These are phyloP conservation scores for Helenozyma baotianmanensis DNA, from an alignment of 805 yeast species.

Conservation along the genomic window DNA sequence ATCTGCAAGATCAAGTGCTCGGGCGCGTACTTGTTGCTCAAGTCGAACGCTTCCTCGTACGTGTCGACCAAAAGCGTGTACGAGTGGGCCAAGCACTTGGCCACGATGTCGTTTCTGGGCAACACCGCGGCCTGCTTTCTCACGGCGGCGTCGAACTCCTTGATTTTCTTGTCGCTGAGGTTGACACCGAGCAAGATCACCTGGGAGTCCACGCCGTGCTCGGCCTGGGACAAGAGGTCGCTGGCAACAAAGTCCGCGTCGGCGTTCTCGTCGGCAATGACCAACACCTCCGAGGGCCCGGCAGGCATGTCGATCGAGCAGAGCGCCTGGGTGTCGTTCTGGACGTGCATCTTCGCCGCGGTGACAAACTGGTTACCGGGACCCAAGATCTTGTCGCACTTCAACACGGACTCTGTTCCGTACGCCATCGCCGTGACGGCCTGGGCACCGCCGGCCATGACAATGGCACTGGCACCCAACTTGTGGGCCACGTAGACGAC, in stretches of 20 bases:
- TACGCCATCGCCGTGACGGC: conserved; percentile 99
- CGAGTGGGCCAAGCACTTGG: conserved; percentile 90
- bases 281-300: conserved; percentile 97
- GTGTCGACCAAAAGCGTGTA: conserved; percentile 66
- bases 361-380: conserved; percentile 99
- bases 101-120: conserved; percentile 90
- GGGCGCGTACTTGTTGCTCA: conserved; percentile 92
- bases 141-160: conserved; percentile 75
- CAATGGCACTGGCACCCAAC: conserved; percentile 85
- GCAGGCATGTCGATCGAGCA: conserved; percentile 99
- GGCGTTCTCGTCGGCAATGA: conserved; percentile 82
- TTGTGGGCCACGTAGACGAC: conserved; percentile 96
- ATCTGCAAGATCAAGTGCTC: conserved; percentile 95
- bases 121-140: conserved; percentile 75
- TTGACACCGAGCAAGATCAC: conserved; percentile 85
- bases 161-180: conserved; percentile 55
- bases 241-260: conserved; percentile 97
- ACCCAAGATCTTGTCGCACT: conserved; percentile 95
- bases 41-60: conserved; percentile 75
- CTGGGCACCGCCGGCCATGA: conserved; percentile 98
- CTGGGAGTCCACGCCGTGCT: conserved; percentile 98
- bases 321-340: conserved; percentile 90
- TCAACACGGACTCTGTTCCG: conserved; percentile 89
- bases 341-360: conserved; percentile 97
- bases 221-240: conserved; percentile 95